A percentile compares a stretch with the other conserved stretches of the same genome.
phyloP scores from a whole-genome alignment of 2,329 filamentous ascomycete species.

The Diatrype stigma region DNA sequence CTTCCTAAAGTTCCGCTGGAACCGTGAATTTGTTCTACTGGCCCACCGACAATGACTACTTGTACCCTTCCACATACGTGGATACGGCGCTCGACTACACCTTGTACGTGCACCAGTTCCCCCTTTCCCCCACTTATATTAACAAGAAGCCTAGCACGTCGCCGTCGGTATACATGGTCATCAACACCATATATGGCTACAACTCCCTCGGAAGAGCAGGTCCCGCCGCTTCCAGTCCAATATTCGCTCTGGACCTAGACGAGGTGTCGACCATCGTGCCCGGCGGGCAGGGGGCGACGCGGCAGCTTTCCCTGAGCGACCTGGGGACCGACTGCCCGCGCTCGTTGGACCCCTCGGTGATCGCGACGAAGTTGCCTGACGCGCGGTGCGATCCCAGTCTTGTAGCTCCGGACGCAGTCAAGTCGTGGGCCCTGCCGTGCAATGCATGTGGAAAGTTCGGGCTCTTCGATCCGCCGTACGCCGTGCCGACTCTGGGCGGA shows the following conservation, averaged over 20 bases:
- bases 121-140: neutral
- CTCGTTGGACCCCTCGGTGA: conserved; percentile 18
- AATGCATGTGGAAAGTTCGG: conserved; percentile 32
- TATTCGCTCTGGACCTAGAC: conserved; percentile 28
- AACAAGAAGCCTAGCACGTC: conserved; percentile 26
- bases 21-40: conserved; percentile 32
- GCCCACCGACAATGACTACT: conserved; percentile 27
- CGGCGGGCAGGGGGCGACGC: conserved; percentile 14
- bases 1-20: conserved; percentile 18
- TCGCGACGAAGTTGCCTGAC: conserved; percentile 25
- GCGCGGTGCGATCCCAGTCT: conserved; percentile 31
- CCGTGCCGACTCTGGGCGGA: conserved; percentile 29
- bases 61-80: conserved; percentile 30
- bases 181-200: conserved; percentile 30
- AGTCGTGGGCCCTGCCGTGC: conserved; percentile 31
- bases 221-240: conserved; percentile 25
- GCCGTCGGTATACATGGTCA: conserved; percentile 34
- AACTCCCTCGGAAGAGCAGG: conserved; percentile 27
- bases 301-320: conserved; percentile 30
- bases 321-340: conserved; percentile 31
- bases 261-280: conserved; percentile 32
- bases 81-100: conserved; percentile 27
- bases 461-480: conserved; percentile 36
- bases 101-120: conserved; percentile 21
- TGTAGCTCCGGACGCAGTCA: conserved; percentile 25